Percentiles rank a stretch among this genome's conserved stretches.
These are phyloP conservation scores for Pogostemon cablin DNA, from an alignment of 257 asterid genomes.

Conservation along the genomic window DNA sequence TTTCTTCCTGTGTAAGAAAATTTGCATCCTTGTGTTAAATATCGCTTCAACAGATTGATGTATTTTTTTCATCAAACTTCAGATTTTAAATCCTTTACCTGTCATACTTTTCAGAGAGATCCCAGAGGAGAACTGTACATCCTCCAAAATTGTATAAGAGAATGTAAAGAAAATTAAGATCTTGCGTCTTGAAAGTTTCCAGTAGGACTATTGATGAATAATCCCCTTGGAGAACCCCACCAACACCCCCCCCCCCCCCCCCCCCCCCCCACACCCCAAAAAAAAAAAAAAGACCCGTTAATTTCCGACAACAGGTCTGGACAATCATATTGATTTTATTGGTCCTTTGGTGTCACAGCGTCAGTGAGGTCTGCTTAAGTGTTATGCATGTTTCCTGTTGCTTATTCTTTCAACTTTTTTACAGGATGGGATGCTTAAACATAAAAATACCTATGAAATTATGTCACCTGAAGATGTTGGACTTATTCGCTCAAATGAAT, in stretches of 20 bases:
- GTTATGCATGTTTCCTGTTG: neutral
- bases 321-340: neutral
- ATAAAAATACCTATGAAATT: conserved; percentile 87
- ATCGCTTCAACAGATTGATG: conserved; percentile 28
- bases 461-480: conserved; percentile 98
- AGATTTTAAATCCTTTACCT: conserved; percentile 1
- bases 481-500: conserved; percentile 79
- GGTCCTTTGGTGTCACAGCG: neutral
- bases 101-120: neutral
- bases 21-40: neutral
- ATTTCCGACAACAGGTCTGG: neutral
- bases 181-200: conserved; percentile 3
- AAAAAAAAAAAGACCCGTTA: too few species aligned
- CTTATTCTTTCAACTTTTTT: conserved; percentile 24
- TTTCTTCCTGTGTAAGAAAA: conserved; percentile 1
- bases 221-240: neutral
- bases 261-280: too few species aligned
- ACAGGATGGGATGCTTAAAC: conserved; percentile 97
- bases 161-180: neutral
- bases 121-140: neutral
- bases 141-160: neutral
- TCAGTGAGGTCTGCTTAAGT: neutral
- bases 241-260: too few species aligned
- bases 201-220: conserved; percentile 1
- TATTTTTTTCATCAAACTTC: conserved; percentile 15